Base-by-base conservation (phyloP, 352 stramenopile species). In the Pythium monospermum region DNA sequence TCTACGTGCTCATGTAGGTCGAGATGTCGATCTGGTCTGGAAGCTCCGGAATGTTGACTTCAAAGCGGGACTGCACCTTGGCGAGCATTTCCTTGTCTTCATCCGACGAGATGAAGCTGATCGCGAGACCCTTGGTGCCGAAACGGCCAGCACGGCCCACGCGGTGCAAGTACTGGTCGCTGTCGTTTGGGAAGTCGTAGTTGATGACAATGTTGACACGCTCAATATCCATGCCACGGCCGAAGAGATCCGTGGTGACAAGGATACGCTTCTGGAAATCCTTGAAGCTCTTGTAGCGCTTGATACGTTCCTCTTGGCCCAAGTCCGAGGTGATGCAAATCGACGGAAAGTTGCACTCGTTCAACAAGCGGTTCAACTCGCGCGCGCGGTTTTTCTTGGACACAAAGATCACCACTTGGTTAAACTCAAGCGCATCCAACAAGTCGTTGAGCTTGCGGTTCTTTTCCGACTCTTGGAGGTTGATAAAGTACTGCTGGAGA, bases 191-290 rank as follows among this genome's bases (percentile, higher is more conserved):
- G 80, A 99, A 99, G 71, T 99, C 97, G 75, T 99, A 99, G 88
- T 99, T 99, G 67, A 99, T 97, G 35, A 99, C 97, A 60, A 99
- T 98, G 83, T 99, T 99, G 43, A 99, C 97, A 69, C 96, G 94
- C 80, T 99, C 96, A 71, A 99, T 99, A 90, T 99, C 97, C 82
- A 99, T 99, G 64, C 97, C 97, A 81, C 97, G 96, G 44, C 97
- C 97, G 67, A 99, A 99, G 53, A 99, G 81, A 74, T 99, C 96
- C 55, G 97, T 99, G 41, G 97, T 98, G 32, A 99, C 96, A 41
- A 99, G 81, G 68, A 99, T 99, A 70, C 97, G 96, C 67, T 98
- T 98, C 77, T 99, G 94, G 76, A 99, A 99, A 52, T 99, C 95
- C 83, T 99, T 99, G 80, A 99, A 99, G 63, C 91, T 96, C 82